Base-by-base conservation (phyloP, 2,329 filamentous ascomycete genomes). In the Cyanodermella asteris region DNA sequence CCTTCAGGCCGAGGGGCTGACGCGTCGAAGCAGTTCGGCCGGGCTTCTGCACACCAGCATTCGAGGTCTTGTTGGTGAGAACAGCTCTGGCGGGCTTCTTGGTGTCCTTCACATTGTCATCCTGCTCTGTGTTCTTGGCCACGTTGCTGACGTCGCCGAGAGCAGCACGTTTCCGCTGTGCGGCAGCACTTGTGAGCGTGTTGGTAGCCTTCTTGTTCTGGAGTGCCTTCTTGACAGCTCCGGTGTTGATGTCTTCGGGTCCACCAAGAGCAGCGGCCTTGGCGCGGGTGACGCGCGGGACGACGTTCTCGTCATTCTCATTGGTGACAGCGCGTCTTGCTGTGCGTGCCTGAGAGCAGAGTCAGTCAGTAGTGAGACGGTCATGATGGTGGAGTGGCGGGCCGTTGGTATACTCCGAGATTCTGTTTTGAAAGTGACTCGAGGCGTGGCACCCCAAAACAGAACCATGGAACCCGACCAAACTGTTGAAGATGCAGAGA, bases 121-220 rank as follows among this genome's bases (percentile, higher is more conserved):
- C 51, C 29, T 50, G 55, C 5, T 51, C 59, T 27, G 77, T 75
- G 23, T 63, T 62, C 50, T 93, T 94, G 40, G 69, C 69, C 34
- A 91, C 74, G 54, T 97, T 97, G 64, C 81, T 94, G 38, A 93
- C 75, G 56, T 97, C 87, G 30, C 77, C 81, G 18, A 97, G 64
- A 24, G 78, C 82, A 39, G 74, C 66, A 44, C 87, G 78, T 56
- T 76, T 87, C 43, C 74, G 64, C 31, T 58, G 59, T 43, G 73
- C 64, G 40, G 58, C 51, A 33, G 45, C 51, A 32, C 51, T 46
- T 24, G 59, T 49, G 25, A 56, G 53, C 29, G 48, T 46, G 36
- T 51, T 58, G 24, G 55, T 47, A 15, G 59, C 51, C 49, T 72
- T 78, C 54, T 81, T 82, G 24, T 68, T 59, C 49, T 75, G 72